Conservation (phyloP, 805 yeast species). For the Metschnikowia anglica region DNA sequence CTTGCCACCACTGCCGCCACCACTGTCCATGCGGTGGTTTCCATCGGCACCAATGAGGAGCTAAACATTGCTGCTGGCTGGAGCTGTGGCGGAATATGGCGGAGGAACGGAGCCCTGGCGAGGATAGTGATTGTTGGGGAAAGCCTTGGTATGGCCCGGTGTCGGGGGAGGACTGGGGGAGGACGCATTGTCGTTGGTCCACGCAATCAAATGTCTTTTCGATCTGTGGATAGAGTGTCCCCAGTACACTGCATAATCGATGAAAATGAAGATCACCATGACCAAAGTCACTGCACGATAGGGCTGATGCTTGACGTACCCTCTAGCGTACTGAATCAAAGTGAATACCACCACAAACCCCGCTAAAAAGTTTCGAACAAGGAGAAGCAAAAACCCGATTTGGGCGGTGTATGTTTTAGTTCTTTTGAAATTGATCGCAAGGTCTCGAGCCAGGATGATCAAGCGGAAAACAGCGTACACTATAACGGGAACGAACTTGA, state of each 20-base stretch:
- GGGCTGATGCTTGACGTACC: neutral
- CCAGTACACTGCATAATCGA: neutral
- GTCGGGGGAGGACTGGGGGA: neutral
- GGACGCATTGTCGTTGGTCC: neutral
- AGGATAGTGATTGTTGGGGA: too few species aligned
- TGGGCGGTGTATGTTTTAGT: neutral
- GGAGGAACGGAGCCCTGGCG: neutral
- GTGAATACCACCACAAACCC: neutral
- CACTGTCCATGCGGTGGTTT: neutral
- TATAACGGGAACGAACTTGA: neutral
- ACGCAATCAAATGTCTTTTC: neutral
- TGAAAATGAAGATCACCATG: neutral
- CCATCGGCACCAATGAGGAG: neutral
- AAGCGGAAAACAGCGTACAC: neutral
- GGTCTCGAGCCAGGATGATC: conserved; percentile 1
- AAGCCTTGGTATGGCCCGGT: too few species aligned
- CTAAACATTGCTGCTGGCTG: neutral
- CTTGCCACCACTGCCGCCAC: neutral
- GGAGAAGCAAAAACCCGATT: neutral
- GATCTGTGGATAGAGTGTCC: neutral
- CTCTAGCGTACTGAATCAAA: neutral
- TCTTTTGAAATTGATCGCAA: conserved; percentile 1
- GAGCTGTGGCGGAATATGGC: neutral
- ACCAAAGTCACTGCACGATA: neutral
- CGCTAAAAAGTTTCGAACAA: neutral